phyloP scores from a whole-genome alignment of 768 basidiomycete species.

The Macrolepiota albuminosa region DNA sequence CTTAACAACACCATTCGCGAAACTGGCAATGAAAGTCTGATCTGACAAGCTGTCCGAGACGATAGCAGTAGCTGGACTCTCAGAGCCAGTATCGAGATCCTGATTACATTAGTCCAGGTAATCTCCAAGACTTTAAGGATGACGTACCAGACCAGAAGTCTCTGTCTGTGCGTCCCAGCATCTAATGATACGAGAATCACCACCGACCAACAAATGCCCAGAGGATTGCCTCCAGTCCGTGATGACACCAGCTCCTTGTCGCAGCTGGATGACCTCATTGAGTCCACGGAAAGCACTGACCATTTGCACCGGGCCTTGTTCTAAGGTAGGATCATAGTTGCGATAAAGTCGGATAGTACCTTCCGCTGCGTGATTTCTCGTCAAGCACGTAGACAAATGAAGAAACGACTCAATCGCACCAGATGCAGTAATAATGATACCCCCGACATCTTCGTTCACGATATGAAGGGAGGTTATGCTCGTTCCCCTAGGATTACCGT shows the following conservation, averaged over 20 bases:
- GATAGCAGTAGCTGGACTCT: slow-evolving; percentile 85
- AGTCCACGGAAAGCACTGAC: slow-evolving; percentile 92
- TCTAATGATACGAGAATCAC: slow-evolving; percentile 84
- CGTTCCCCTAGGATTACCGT: slow-evolving; percentile 79
- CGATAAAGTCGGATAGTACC: slow-evolving; percentile 89
- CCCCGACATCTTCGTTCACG: slow-evolving; percentile 94
- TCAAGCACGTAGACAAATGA: neutral
- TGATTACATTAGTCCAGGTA: slow-evolving; percentile 24
- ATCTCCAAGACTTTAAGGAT: neutral
- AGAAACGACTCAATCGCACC: slow-evolving; percentile 42
- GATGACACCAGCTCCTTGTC: slow-evolving; percentile 80
- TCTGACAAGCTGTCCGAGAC: slow-evolving; percentile 71
- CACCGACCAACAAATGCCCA: slow-evolving; percentile 84
- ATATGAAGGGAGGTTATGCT: slow-evolving; percentile 86
- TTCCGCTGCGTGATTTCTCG: slow-evolving; percentile 54
- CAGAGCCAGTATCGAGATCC: slow-evolving; percentile 88
- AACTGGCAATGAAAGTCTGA: slow-evolving; percentile 82
- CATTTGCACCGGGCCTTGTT: slow-evolving; percentile 79
- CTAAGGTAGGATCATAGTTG: slow-evolving; percentile 76
- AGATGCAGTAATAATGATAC: slow-evolving; percentile 83
- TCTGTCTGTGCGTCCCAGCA: slow-evolving; percentile 97
- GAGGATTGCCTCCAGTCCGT: slow-evolving; percentile 91
- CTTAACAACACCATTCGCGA: slow-evolving; percentile 87
- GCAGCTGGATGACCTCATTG: slow-evolving; percentile 66
- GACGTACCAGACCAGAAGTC: slow-evolving; percentile 61